Evolutionary conservation across 345 rosid species (phyloP), one percentile per base, ranked within the genome.

Genomic region (Ailanthus altissimus): DNA sequence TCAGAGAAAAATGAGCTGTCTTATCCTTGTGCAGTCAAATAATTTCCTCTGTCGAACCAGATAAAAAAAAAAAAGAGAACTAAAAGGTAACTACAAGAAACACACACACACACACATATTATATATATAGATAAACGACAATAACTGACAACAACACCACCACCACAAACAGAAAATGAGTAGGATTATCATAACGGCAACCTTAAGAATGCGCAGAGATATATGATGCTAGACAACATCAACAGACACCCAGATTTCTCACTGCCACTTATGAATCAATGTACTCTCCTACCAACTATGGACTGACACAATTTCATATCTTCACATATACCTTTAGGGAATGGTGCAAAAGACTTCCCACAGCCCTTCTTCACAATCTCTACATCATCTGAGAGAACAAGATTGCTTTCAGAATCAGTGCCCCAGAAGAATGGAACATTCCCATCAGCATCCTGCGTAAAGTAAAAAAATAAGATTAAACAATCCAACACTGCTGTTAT

Each of bases 271-370:
- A 5, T 40, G 21, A 23, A 72, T 26, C 25, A n/a, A 13, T 43
- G 62, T 5, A 70, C 74, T 42, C 4, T 57, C 42, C 15, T 5
- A 43, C n/a, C 36, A 49, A 11, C 43, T 11, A 56, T 43, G 58
- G 66, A 66, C 21, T 8, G 28, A 54, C 0, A 45, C 25, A 28
- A 1, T 23, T 26, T 18, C 21, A 23, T 58, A 4, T 2, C 10
- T 47, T 57, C 28, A n/a, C 20, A 61, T 32, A 67, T 83, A 95
- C 98, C 99, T 89, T 92, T 93, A 32, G 98, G 99, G 81, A 96
- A 93, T 72, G 98, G 98, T 0, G 97, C 97, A 84, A 88, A 93
- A 61, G 99, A 96, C 85, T 90, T 92, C 62, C 98, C 98, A 78
- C 98, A 96, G 60, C 93, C 89, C 83, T 89, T 91, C 85, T 91